Percentiles rank a stretch among this genome's conserved stretches.
Conservation (phyloP, 352 stramenopile genomes). For the Hyaloperonospora arabidopsidis region DNA sequence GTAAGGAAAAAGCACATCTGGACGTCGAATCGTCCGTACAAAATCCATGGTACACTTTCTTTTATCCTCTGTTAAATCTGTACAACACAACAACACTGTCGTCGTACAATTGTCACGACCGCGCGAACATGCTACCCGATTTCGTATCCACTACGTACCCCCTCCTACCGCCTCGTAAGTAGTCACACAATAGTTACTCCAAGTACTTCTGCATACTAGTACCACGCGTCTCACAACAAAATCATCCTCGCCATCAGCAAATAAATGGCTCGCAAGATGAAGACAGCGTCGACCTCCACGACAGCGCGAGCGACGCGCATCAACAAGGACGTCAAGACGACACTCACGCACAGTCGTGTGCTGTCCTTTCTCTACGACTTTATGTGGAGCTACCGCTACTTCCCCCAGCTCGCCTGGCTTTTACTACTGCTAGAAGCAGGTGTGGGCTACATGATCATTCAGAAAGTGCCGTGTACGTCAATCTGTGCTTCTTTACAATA, state of each 20-base stretch:
- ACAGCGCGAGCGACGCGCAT: slow-evolving; percentile 57
- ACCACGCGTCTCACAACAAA: not conserved
- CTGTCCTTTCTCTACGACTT: slow-evolving; percentile 73
- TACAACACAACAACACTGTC: too few relatives aligned
- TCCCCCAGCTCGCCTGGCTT: slow-evolving; percentile 45
- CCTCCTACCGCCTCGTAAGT: too few relatives aligned
- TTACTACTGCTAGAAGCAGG: slow-evolving; percentile 54
- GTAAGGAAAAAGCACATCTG: too few relatives aligned
- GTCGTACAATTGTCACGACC: too few relatives aligned
- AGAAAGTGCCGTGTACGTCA: slow-evolving; percentile 60
- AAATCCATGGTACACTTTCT: too few relatives aligned
- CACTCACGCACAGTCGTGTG: slow-evolving; percentile 52
- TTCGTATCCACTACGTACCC: too few relatives aligned
- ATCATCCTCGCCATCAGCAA: not conserved
- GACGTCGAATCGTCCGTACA: too few relatives aligned
- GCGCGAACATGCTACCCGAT: too few relatives aligned
- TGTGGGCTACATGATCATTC: slow-evolving; percentile 73
- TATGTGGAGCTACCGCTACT: slow-evolving; percentile 86
- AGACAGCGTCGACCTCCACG: slow-evolving; percentile 12
- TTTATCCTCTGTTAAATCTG: too few relatives aligned
- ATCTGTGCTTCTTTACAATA: not conserved
- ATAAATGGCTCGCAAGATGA: slow-evolving; percentile 28
- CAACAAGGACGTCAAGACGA: slow-evolving; percentile 83
- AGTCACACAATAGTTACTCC: too few relatives aligned
- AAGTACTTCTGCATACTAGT: too few relatives aligned